A percentile compares a stretch with the other conserved stretches of the same genome.
These are phyloP conservation scores for Penicillium oxalicum DNA, from an alignment of 2,329 filamentous ascomycete genomes.

Conservation along the genomic window DNA sequence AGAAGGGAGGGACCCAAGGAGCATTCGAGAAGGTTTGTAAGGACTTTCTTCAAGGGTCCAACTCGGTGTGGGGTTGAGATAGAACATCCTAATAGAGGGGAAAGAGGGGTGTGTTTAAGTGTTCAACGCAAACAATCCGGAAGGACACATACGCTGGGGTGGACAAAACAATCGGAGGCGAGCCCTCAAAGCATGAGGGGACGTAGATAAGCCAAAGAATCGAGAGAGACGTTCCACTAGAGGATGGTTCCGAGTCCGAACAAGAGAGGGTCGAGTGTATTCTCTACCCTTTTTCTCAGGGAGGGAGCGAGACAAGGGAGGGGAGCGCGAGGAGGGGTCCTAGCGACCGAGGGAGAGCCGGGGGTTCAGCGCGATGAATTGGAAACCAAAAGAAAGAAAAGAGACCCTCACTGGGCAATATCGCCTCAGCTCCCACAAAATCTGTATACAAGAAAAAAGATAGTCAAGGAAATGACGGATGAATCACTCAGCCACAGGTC, in stretches of 20 bases:
- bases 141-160: conserved; percentile 21
- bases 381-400: conserved; percentile 9
- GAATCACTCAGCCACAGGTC: conserved; percentile 8
- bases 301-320: conserved; percentile 6
- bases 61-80: not conserved
- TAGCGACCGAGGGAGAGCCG: conserved; percentile 21
- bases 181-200: conserved; percentile 24
- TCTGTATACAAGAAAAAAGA: conserved; percentile 1
- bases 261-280: no score
- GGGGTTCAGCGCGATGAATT: conserved; percentile 7
- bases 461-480: conserved; percentile 13
- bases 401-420: not conserved
- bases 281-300: conserved; percentile 6
- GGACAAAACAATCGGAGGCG: conserved; percentile 22
- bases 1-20: no score
- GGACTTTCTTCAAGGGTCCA: not conserved
- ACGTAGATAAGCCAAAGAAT: conserved; percentile 9
- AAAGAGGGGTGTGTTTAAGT: conserved; percentile 6
- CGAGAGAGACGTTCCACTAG: conserved; percentile 14
- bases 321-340: conserved; percentile 16
- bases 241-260: conserved; percentile 2
- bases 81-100: conserved; percentile 4
- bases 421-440: conserved; percentile 1
- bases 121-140: conserved; percentile 2
- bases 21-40: not conserved